Evolutionary conservation across 2,329 filamentous ascomycete species (phyloP).

Genomic region (Neurospora sp.): DNA sequence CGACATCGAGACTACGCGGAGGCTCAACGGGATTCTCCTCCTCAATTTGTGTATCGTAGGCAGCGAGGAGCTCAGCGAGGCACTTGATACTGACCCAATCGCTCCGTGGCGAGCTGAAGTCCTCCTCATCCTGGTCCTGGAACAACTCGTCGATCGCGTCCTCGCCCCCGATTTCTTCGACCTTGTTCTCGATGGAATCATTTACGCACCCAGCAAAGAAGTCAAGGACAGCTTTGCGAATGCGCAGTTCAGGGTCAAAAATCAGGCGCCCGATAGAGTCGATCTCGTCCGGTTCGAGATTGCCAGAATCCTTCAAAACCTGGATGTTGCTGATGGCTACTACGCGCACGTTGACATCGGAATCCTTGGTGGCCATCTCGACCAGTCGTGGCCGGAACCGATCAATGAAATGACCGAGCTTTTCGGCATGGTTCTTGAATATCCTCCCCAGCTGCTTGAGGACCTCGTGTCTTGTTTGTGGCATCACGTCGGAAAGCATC

Average conservation of each 20-base stretch:
- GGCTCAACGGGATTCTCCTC: constrained; percentile 40
- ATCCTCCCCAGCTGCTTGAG: constrained; percentile 72
- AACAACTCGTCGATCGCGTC: constrained; percentile 68
- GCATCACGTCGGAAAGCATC: constrained; percentile 77
- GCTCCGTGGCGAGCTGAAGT: constrained; percentile 63
- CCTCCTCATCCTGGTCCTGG: constrained; percentile 60
- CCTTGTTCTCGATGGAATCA: constrained; percentile 66
- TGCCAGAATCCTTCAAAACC: constrained; percentile 67
- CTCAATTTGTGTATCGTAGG: constrained; percentile 65
- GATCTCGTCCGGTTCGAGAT: constrained; percentile 85
- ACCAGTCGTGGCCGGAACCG: constrained; percentile 78
- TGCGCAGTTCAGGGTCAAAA: constrained; percentile 74
- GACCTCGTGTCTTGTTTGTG: constrained; percentile 71
- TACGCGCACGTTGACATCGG: constrained; percentile 70
- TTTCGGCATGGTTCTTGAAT: constrained; percentile 70
- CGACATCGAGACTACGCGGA: constrained; percentile 37
- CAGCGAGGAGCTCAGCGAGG: constrained; percentile 70
- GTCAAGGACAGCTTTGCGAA: constrained; percentile 77
- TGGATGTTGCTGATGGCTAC: constrained; percentile 75
- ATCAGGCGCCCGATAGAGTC: constrained; percentile 80
- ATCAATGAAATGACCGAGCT: constrained; percentile 87
- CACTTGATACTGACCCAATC: constrained; percentile 92
- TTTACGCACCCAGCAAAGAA: constrained; percentile 87
- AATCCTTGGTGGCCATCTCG: constrained; percentile 84
- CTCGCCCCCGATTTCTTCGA: constrained; percentile 76